Percentiles rank a stretch among this genome's conserved stretches.
Evolutionary conservation across 2,329 filamentous ascomycete species (phyloP).

Genomic region (Stemphylium vesicarium): DNA sequence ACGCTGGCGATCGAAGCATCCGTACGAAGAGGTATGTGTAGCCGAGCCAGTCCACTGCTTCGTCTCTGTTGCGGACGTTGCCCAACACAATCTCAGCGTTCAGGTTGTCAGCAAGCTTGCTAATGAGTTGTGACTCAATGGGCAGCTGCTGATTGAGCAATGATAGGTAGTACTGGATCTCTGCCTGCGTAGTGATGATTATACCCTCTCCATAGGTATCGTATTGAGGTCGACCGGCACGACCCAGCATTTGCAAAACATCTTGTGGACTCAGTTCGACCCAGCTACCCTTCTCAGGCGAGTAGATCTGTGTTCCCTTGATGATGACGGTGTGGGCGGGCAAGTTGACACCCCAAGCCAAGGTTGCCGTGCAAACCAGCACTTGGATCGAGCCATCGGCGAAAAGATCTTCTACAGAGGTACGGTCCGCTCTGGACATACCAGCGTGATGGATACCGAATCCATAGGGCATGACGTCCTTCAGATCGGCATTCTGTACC

Average conservation of each 20-base stretch:
- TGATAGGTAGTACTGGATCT: slow-evolving; percentile 97
- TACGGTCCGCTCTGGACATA: slow-evolving; percentile 94
- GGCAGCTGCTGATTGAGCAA: slow-evolving; percentile 96
- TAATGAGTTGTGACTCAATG: slow-evolving; percentile 95
- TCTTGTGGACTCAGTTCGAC: slow-evolving; percentile 97
- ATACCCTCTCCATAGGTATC: slow-evolving; percentile 98
- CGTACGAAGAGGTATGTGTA: slow-evolving; percentile 98
- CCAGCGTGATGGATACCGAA: slow-evolving; percentile 99
- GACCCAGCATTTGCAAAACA: slow-evolving; percentile 97
- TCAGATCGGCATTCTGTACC: slow-evolving; percentile 84
- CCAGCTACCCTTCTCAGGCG: slow-evolving; percentile 98
- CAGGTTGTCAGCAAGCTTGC: slow-evolving; percentile 90
- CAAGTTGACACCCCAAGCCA: slow-evolving; percentile 98
- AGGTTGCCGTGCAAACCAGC: slow-evolving; percentile 94
- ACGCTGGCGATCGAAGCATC: slow-evolving; percentile 91
- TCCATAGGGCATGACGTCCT: slow-evolving; percentile 93
- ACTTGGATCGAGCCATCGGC: slow-evolving; percentile 91
- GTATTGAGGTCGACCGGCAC: slow-evolving; percentile 93
- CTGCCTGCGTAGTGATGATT: slow-evolving; percentile 93
- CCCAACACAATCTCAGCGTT: slow-evolving; percentile 96
- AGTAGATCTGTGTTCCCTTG: slow-evolving; percentile 98
- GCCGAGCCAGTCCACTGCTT: slow-evolving; percentile 98
- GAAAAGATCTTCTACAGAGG: slow-evolving; percentile 93
- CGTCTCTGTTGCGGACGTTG: slow-evolving; percentile 88
- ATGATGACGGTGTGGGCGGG: slow-evolving; percentile 98